Conservation (phyloP, 345 rosid genomes). For the Trapa bicornis region DNA sequence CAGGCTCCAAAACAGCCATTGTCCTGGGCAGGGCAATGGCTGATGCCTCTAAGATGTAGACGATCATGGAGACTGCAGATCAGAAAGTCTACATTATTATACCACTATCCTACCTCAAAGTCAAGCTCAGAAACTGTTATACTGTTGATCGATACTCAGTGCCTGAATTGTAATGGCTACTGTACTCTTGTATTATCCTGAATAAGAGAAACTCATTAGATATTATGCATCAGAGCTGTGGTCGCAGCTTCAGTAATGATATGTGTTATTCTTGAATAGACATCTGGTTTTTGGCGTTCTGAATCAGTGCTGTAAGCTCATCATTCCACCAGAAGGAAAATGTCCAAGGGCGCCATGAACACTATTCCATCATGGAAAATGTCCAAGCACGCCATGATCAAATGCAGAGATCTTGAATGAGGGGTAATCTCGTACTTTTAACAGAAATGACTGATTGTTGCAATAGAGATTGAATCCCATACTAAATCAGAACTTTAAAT, state of each 20-base stretch:
- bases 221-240: background rate
- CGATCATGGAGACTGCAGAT: background rate
- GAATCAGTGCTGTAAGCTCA: background rate
- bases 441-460: too few species aligned
- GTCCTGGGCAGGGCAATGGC: conserved; percentile 33
- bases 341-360: too few species aligned
- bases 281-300: background rate
- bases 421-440: background rate
- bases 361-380: too few species aligned
- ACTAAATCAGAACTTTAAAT: too few species aligned
- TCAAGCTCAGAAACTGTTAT: background rate
- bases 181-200: background rate
- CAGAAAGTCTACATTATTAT: background rate
- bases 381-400: background rate
- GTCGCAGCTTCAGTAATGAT: background rate
- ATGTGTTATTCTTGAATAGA: background rate
- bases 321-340: background rate
- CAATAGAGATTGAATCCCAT: too few species aligned
- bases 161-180: background rate
- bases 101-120: background rate
- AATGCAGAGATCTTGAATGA: background rate
- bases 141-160: background rate
- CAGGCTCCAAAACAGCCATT: conserved; percentile 50
- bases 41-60: conserved; percentile 70
- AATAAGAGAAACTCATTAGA: background rate